Evolutionary conservation across 345 rosid genomes (phyloP), one percentile per base, ranked within the genome.

Genomic region (Arabidopsis suecica): DNA sequence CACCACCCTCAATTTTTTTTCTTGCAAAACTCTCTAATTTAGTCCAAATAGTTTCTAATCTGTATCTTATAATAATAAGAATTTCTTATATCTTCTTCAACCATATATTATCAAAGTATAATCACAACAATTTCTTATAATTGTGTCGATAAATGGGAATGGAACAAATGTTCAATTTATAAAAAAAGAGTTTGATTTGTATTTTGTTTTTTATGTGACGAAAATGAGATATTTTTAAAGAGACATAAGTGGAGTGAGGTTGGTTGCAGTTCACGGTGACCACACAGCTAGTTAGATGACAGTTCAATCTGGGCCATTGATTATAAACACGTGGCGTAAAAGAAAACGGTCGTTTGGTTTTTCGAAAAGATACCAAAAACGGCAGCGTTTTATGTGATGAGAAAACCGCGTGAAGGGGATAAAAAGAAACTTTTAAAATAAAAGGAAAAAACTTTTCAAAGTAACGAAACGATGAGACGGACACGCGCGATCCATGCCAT

Each of bases 401-500:
- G 11, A 11, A 56, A 77, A 77, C 60, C 76, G 80, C 80, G 80
- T 77, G 61, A 64, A 40, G 13, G 7, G 30, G 58, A 30, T 54
- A 50, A 53, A 75, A 68, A 12, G 3, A 11, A 42, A 34, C 69
- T 49, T 61, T 72, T 28, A 20, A 20, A 20, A 20, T 28, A 30
- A 16, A 3, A 38, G 36, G 28, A 3, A 25, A 38, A 48, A 53
- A 23, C 50, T 61, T 69, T 55, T 69, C 53, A 53, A 55, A 34
- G 58, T 69, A 76, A 55, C 55, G 65, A 44, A 74, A 65, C 36
- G 69, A 33, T 60, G 64, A 68, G 62, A 68, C 6, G 32, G 64
- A 64, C 80, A 77, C 80, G 71, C 76, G 72, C 72, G 40, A 56
- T 77, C 66, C 76, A 71, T 77, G 76, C 71, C 65, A 14, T 38